Conservation (phyloP, 2,329 filamentous ascomycete species). For the Fusarium newnesense region DNA sequence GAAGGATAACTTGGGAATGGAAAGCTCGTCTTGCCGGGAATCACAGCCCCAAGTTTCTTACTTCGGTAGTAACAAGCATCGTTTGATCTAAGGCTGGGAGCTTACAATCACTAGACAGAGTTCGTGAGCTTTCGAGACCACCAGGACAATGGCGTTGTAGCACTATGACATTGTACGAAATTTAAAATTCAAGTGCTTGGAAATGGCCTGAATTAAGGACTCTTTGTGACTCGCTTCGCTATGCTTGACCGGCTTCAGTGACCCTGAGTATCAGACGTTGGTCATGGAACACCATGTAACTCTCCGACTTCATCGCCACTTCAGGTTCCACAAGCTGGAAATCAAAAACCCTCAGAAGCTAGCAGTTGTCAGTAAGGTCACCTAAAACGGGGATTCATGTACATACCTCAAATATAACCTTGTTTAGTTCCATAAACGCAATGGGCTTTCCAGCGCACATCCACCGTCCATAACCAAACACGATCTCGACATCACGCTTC, state of each 20-base stretch:
- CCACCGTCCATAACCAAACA: slow-evolving; percentile 5
- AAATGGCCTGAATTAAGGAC: not conserved
- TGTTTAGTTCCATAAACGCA: not conserved
- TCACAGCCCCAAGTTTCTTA: too few species aligned
- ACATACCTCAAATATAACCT: not conserved
- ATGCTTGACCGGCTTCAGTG: not conserved
- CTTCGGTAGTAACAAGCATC: too few species aligned
- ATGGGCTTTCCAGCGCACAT: not conserved
- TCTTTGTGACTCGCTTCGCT: not conserved
- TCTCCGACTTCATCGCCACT: not conserved
- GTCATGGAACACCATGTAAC: not conserved
- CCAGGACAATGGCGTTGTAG: too few species aligned
- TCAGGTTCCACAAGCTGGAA: not conserved
- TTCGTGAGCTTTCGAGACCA: too few species aligned
- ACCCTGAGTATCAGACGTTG: not conserved
- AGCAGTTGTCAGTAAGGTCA: fast-evolving
- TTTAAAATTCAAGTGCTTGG: too few species aligned
- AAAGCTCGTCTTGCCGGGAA: too few species aligned
- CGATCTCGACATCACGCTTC: not conserved
- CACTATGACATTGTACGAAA: too few species aligned
- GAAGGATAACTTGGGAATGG: too few species aligned
- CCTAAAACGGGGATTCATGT: fast-evolving
- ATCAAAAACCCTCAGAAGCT: not conserved
- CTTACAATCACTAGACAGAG: too few species aligned
- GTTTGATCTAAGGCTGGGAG: too few species aligned